Evolutionary conservation across 2,329 filamentous ascomycete genomes (phyloP).

Genomic region (Venturia effusa): DNA sequence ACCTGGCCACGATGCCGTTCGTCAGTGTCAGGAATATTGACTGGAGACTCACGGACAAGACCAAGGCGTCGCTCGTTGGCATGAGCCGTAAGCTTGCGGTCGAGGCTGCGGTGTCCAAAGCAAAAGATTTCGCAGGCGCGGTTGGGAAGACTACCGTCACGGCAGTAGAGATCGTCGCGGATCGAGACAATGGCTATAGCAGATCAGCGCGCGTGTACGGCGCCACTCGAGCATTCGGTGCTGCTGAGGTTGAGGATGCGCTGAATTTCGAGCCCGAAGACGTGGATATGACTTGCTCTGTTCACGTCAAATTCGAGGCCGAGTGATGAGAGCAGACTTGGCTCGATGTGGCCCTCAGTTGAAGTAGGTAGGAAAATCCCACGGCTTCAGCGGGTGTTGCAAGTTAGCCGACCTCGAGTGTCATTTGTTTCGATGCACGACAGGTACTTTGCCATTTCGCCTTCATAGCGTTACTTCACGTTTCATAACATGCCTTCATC

Average conservation of each 20-base stretch:
- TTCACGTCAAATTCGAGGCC: background rate
- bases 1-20: background rate
- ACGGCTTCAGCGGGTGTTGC: background rate
- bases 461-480: background rate
- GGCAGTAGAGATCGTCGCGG: background rate
- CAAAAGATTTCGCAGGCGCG: background rate
- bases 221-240: background rate
- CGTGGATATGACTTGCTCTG: slow-evolving; percentile 1
- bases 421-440: background rate
- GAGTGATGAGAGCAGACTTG: slow-evolving; percentile 1
- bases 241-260: background rate
- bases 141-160: background rate
- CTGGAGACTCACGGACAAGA: slow-evolving; percentile 2
- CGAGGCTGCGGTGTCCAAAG: background rate
- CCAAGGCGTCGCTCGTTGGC: background rate
- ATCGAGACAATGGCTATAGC: background rate
- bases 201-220: background rate
- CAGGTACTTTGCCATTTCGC: background rate
- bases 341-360: background rate
- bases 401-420: background rate
- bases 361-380: background rate
- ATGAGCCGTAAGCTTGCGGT: slow-evolving; percentile 5
- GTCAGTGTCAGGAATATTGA: slow-evolving; percentile 1
- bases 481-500: background rate
- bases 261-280: slow-evolving; percentile 5